Evolutionary conservation across 2,329 filamentous ascomycete genomes (phyloP), one percentile per base, ranked within the genome.

Genomic region (Orbilia blumenaviensis): DNA sequence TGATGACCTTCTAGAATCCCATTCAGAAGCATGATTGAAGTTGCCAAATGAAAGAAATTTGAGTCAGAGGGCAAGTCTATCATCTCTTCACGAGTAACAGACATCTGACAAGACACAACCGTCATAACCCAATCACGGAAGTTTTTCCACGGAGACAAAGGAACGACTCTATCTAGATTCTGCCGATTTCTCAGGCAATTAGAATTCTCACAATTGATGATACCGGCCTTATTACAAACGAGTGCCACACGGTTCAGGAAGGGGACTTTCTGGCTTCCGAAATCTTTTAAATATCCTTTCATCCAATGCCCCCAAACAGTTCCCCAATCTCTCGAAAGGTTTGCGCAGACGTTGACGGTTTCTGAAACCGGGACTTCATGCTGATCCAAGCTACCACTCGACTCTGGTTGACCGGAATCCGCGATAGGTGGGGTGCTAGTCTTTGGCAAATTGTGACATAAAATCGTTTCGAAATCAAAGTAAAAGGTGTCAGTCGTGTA

Each of bases 91-190:
- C 8, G 34, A 3, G 54, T 14, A 42, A 60, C 8, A 54, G 48
- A 32, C 54, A 60, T 60, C 7, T 60, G 54, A 16, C 54, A 60
- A 27, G 54, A 60, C 7, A 60, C 32, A 23, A 60, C 54, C 4
- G 54, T 42, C 32, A 60, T 60, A 38, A 60, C 6, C 54, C 54
- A 60, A 25, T 42, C 54, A 8, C 54, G 54, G n/a, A 60, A 60
- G n/a, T 41, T 60, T 34, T 27, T 41, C 54, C 54, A 60, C 7
- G 18, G 21, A 16, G 32, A 25, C 7, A 27, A 4, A 3, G 54
- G 54, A 8, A 60, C 54, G 21, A 60, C 18, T 41, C 41, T 60
- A n/a, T 60, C 10, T 21, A 60, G 41, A 16, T 18, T 18, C 27
- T 60, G 3, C 1, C 32, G 21, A 4, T 27, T 38, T 4, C 34